phyloP scores from a whole-genome alignment of 192 early-diverging fungal species.

The Geosiphon pyriformis region DNA sequence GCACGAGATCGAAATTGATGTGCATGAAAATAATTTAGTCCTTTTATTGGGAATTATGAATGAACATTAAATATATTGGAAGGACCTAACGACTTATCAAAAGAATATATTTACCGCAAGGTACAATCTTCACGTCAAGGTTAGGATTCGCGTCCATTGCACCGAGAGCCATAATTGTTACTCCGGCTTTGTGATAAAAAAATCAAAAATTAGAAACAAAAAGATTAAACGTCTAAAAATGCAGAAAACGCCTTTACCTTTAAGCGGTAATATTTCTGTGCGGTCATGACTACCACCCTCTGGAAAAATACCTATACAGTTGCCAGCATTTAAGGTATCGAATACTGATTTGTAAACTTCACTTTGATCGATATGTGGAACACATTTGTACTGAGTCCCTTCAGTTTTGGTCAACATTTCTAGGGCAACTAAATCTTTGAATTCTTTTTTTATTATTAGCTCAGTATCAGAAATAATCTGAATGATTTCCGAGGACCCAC shows the following conservation, averaged over 20 bases:
- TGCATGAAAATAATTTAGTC: constrained; percentile 95
- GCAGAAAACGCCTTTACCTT: constrained; percentile 47
- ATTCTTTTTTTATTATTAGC: constrained; percentile 67
- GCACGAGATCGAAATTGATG: constrained; percentile 92
- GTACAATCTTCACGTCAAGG: constrained; percentile 90
- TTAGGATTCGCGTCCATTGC: constrained; percentile 82
- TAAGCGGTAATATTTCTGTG: constrained; percentile 91
- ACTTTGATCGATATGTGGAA: constrained; percentile 86
- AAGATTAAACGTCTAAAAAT: background rate
- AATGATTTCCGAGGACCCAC: constrained; percentile 60
- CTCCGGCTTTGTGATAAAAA: constrained; percentile 50
- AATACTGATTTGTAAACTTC: constrained; percentile 84
- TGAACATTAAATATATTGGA: constrained; percentile 1
- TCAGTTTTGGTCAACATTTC: constrained; percentile 54
- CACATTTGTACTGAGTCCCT: constrained; percentile 57
- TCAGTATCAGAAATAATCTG: constrained; percentile 80
- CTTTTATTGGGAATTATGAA: constrained; percentile 4
- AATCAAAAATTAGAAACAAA: too few relatives aligned
- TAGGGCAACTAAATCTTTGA: constrained; percentile 65
- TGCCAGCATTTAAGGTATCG: constrained; percentile 60
- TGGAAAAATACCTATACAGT: constrained; percentile 95
- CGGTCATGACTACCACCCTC: constrained; percentile 98
- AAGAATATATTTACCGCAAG: constrained; percentile 44
- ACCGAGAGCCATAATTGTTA: constrained; percentile 80
- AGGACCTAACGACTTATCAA: background rate